Percentiles rank a stretch among this genome's conserved stretches.
phyloP scores from a whole-genome alignment of 1,139 yeast genomes.

The Scheffersomyces lignicola region DNA sequence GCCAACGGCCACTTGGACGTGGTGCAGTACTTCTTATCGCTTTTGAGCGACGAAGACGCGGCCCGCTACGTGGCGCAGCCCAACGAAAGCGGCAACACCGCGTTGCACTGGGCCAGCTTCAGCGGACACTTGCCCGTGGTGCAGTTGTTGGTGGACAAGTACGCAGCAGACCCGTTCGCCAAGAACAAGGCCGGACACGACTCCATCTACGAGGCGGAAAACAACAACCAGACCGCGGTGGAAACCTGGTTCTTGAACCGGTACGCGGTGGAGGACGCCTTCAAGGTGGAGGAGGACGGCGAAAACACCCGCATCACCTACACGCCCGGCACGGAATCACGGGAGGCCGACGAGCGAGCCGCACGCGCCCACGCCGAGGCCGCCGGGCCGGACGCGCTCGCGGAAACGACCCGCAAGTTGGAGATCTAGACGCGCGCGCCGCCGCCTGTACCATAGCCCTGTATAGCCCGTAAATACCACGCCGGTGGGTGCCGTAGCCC shows the following conservation, averaged over 20 bases:
- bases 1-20: constrained; percentile 89
- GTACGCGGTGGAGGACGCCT: constrained; percentile 66
- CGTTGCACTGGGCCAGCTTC: constrained; percentile 93
- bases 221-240: constrained; percentile 60
- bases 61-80: constrained; percentile 49
- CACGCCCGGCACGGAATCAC: constrained; percentile 50
- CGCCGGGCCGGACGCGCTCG: not conserved
- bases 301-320: constrained; percentile 47
- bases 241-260: constrained; percentile 73
- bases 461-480: too few species aligned
- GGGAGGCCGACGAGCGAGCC: constrained; percentile 45
- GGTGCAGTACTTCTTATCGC: constrained; percentile 57
- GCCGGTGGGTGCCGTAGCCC: too few species aligned
- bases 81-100: constrained; percentile 87
- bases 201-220: constrained; percentile 85
- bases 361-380: constrained; percentile 12
- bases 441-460: too few species aligned
- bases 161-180: constrained; percentile 75
- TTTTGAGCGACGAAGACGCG: constrained; percentile 47
- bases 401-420: constrained; percentile 7
- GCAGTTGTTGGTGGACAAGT: constrained; percentile 66
- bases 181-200: constrained; percentile 80
- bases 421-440: constrained; percentile 5
- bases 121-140: constrained; percentile 82
- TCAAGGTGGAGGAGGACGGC: constrained; percentile 44